Conservation (phyloP, 1,284 basidiomycete species). For the Ganoderma sp. region DNA sequence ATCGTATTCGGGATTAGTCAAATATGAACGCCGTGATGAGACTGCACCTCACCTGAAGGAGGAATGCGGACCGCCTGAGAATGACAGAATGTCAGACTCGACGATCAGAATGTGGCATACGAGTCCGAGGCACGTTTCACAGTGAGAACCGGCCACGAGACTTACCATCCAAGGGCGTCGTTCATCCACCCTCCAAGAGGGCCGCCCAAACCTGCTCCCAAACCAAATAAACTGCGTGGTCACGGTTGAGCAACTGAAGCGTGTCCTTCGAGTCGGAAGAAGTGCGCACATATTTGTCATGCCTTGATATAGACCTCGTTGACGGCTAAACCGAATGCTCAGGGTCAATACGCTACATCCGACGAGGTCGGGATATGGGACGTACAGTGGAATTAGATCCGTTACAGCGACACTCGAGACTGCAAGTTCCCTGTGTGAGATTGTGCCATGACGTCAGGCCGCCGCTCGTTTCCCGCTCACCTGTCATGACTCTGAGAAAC, state of each 20-base stretch:
- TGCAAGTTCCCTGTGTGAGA: slow-evolving; percentile 41
- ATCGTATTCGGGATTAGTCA: slow-evolving; percentile 27
- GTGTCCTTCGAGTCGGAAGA: slow-evolving; percentile 18
- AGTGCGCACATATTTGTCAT: slow-evolving; percentile 79
- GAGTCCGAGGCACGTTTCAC: slow-evolving; percentile 12
- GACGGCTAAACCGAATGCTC: slow-evolving; percentile 57
- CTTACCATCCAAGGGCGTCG: slow-evolving; percentile 83
- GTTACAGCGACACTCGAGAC: slow-evolving; percentile 79
- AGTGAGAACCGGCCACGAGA: slow-evolving; percentile 24
- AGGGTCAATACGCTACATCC: slow-evolving; percentile 26
- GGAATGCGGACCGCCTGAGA: slow-evolving; percentile 68
- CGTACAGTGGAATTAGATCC: slow-evolving; percentile 83
- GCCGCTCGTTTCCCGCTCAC: slow-evolving; percentile 45
- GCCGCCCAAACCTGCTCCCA: slow-evolving; percentile 85
- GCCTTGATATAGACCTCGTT: slow-evolving; percentile 88
- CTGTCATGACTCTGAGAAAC: slow-evolving; percentile 75
- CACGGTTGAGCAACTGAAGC: slow-evolving; percentile 21
- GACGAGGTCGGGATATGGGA: slow-evolving; percentile 26
- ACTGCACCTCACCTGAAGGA: slow-evolving; percentile 59
- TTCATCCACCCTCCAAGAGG: slow-evolving; percentile 90
- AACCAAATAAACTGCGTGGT: slow-evolving; percentile 65
- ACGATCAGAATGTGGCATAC: slow-evolving; percentile 29
- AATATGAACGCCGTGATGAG: slow-evolving; percentile 21
- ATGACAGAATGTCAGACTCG: slow-evolving; percentile 26
- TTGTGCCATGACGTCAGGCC: slow-evolving; percentile 36